Evolutionary conservation across 108 stramenopile species (phyloP).

Genomic region (Cyclostephanos tholiformis): DNA sequence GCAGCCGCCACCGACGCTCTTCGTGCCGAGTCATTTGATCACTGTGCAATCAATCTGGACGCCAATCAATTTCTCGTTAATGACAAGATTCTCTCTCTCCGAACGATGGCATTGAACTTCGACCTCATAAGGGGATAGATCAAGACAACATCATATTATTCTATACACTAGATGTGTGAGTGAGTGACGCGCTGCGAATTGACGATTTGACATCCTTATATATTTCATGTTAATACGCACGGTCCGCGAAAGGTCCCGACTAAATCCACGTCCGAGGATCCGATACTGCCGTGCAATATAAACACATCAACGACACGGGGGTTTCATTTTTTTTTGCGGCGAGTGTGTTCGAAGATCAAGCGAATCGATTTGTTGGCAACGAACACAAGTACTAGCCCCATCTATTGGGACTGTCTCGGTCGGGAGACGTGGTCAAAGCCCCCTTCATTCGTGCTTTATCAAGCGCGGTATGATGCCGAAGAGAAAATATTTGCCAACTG

Average conservation of each 20-base stretch:
- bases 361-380: constrained; percentile 8
- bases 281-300: constrained; percentile 55
- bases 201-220: not conserved
- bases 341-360: constrained; percentile 18
- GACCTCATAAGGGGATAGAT: not conserved
- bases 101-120: not conserved
- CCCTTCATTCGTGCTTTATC: constrained; percentile 13
- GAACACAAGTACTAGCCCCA: constrained; percentile 58
- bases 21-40: not conserved
- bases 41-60: too few species aligned
- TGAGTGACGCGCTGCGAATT: not conserved
- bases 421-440: constrained; percentile 55
- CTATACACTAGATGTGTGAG: not conserved
- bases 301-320: constrained; percentile 9
- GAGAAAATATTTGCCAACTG: constrained; percentile 22
- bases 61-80: not conserved
- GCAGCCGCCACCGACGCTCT: not conserved
- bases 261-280: constrained; percentile 47
- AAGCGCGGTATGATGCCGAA: constrained; percentile 9
- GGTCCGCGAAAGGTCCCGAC: constrained; percentile 58
- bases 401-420: constrained; percentile 53
- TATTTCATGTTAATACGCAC: constrained; percentile 15
- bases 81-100: not conserved
- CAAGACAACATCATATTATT: not conserved
- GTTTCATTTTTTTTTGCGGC: not conserved